These are phyloP conservation scores for Scortechinia acanthostroma DNA, from an alignment of 2,329 filamentous ascomycete genomes.

Conservation along the genomic window DNA sequence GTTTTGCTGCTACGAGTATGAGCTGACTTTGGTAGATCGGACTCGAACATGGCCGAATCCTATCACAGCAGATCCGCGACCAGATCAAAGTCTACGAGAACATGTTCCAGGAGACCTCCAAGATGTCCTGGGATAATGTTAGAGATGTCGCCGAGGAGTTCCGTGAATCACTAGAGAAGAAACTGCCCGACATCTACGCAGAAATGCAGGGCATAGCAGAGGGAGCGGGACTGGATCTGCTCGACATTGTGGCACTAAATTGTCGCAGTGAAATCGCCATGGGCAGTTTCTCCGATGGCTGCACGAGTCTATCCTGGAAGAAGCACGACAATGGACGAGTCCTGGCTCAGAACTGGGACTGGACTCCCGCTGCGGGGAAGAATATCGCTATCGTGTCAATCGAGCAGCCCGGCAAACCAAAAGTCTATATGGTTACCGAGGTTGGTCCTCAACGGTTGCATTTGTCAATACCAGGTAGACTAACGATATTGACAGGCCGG, in stretches of 20 bases:
- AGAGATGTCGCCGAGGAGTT: constrained; percentile 3
- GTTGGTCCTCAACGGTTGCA: too few relatives aligned
- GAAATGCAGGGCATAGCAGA: constrained; percentile 44
- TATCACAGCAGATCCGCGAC: background rate
- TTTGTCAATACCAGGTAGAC: too few relatives aligned
- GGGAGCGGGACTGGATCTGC: constrained; percentile 31
- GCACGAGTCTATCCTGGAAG: constrained; percentile 40
- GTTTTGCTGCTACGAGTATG: too few relatives aligned
- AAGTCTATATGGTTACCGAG: constrained; percentile 48
- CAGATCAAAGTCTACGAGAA: background rate
- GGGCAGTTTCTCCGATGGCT: constrained; percentile 47
- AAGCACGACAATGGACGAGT: constrained; percentile 18
- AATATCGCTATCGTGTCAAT: constrained; percentile 41
- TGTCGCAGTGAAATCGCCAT: constrained; percentile 49
- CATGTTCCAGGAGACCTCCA: background rate
- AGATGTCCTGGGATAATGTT: background rate
- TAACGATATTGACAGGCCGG: constrained; percentile 27
- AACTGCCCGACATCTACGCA: constrained; percentile 24
- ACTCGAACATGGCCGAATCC: background rate
- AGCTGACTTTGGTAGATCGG: too few relatives aligned
- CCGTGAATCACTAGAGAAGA: constrained; percentile 20
- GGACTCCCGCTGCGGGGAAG: constrained; percentile 37
- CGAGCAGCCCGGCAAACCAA: constrained; percentile 28
- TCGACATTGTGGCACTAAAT: constrained; percentile 49
- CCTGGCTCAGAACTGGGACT: constrained; percentile 55